Conservation (phyloP, 306 rosid genomes). For the Lathyrus tuberosus region DNA sequence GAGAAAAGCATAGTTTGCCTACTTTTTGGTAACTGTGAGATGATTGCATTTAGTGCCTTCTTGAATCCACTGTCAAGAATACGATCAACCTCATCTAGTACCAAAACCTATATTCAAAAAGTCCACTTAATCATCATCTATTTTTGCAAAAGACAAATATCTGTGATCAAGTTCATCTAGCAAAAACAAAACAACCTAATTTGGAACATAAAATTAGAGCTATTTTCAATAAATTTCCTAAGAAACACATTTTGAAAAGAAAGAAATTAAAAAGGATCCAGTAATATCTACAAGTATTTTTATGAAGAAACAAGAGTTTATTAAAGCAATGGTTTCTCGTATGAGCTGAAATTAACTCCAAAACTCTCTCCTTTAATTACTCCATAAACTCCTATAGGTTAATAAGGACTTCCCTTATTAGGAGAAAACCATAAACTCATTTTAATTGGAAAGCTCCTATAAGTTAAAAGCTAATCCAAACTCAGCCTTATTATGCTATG, state of each 20-base stretch:
- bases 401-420: neutral
- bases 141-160: conserved; percentile 6
- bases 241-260: neutral
- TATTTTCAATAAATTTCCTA: neutral
- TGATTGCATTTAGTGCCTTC: conserved; percentile 73
- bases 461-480: neutral
- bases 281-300: neutral
- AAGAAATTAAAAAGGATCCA: neutral
- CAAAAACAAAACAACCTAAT: neutral
- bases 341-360: neutral
- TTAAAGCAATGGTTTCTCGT: neutral
- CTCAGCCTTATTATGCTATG: neutral
- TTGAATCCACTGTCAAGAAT: conserved; percentile 84
- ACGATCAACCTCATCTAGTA: conserved; percentile 95
- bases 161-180: neutral
- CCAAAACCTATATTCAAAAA: conserved; percentile 73
- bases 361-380: neutral
- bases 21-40: conserved; percentile 82
- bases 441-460: neutral
- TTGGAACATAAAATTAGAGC: neutral
- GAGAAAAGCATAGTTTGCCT: conserved; percentile 95
- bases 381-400: neutral
- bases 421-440: neutral
- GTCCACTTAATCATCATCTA: conserved; percentile 44
- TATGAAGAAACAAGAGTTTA: neutral